A percentile compares a stretch with the other conserved stretches of the same genome.
Evolutionary conservation across 495 filamentous ascomycete genomes (phyloP).

Genomic region (Jackrogersella minutella): DNA sequence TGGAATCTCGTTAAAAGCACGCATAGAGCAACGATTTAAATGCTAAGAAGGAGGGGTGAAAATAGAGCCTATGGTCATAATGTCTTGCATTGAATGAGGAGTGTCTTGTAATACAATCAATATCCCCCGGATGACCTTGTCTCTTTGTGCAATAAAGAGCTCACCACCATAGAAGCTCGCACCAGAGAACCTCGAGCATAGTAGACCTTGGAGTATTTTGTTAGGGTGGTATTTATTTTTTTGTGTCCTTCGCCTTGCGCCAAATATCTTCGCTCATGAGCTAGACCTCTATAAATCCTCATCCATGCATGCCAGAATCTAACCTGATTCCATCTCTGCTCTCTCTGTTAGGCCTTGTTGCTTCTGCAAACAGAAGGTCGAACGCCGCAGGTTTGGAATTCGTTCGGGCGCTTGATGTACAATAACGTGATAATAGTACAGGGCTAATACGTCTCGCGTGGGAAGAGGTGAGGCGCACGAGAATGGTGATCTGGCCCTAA

Average conservation of each 20-base stretch:
- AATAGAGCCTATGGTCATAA: background rate
- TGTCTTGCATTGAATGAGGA: no score
- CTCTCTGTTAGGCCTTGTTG: background rate
- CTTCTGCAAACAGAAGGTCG: background rate
- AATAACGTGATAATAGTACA: constrained; percentile 26
- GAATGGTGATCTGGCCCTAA: background rate
- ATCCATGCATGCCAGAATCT: background rate
- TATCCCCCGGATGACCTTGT: no score
- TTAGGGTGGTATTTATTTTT: background rate
- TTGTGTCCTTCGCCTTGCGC: background rate
- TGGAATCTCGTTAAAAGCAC: no score
- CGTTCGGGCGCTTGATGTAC: constrained; percentile 13
- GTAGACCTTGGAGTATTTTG: background rate
- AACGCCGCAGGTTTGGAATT: constrained; percentile 3
- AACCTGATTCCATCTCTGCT: background rate
- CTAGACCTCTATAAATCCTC: background rate
- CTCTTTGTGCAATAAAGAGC: no score
- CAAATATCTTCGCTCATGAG: background rate
- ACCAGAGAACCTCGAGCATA: no score
- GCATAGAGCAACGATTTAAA: no score
- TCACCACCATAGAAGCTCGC: no score
- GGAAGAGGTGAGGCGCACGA: constrained; percentile 4
- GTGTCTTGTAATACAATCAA: no score
- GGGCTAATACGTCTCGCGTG: background rate
- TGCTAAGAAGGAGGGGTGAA: background rate